Evolutionary conservation across 1,139 yeast species (phyloP), one percentile per base, ranked within the genome.

Genomic region (Debaryomyces subglobosus): DNA sequence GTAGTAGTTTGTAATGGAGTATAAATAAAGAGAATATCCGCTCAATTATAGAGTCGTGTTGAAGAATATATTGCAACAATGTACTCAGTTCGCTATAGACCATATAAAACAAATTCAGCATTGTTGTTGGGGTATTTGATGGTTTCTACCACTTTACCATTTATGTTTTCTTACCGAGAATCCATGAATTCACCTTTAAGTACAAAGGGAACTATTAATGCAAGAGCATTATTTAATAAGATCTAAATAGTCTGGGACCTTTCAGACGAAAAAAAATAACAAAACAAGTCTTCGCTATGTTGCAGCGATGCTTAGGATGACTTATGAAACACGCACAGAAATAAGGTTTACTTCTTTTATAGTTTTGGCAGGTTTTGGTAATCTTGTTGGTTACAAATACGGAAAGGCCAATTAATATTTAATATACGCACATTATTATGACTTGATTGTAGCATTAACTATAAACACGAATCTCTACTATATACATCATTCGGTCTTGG

Each of bases 131-230:
- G 74, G 32, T 76, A 76, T 58, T 69, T 76, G 56, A 71, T 76
- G 3, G 48, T 72, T 7, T 72, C 78, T 5, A 63, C 77, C 35
- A 72, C 78, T 10, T 53, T 71, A 40, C 81, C 81, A 4, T 76
- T 76, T 49, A 54, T 69, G 40, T 72, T 73, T 49, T 73, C 79
- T 6, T 76, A 75, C 55, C 71, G 68, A 52, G 80, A 76, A 51
- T 58, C 74, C 9, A 56, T 49, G 16, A 59, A 56, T 18, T 44
- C 49, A 43, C 39, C 49, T 8, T 10, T 43, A 24, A 56, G 59
- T 40, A 52, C 57, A 49, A 74, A 73, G 51, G 79, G 78, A 2
- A 65, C 69, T 33, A 63, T 69, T 25, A 71, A 67, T 49, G 62
- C 72, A 37, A 65, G 80, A 52, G 60, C 74, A 33, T 65, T 75